Evolutionary conservation across 495 filamentous ascomycete species (phyloP), one percentile per base, ranked within the genome.

Genomic region (Neurospora sp.): DNA sequence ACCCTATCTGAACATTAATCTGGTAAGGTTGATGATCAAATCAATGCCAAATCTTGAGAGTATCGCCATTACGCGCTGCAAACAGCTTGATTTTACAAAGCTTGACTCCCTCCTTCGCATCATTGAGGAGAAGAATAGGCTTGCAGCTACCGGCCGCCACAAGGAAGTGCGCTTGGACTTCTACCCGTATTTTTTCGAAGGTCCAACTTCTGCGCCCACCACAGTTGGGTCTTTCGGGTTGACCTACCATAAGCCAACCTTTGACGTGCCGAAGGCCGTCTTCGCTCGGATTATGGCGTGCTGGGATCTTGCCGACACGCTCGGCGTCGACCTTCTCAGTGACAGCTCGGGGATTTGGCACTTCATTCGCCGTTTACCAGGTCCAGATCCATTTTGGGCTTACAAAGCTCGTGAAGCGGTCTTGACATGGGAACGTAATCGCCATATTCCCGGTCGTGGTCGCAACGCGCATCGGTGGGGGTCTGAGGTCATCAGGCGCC

Each of bases 311-410:
- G 77, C 78, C 2, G 15, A 62, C 4, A 19, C 45, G 5, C 69
- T 80, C 11, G 77, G 77, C 2, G 77, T 81, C 74, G 79, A 81
- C 19, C 38, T 80, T 39, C 7, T 79, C 7, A 73, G 77, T 73
- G 77, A 79, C 13, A 71, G 75, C 66, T 77, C 77, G 0, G 74
- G 76, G 0, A 74, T 80, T 59, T 81, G 74, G 72, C 48, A 69
- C 48, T 81, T 80, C 40, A 59, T 81, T 2, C 69, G 74, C 21
- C 74, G 72, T 13, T 69, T 81, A 2, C 79, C 79, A 0, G 79
- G 79, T 5, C 76, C 77, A 0, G 76, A 80, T 45, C 9, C n/a
- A 1, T 72, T 80, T 15, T 81, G 79, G 79, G 74, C 77, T 0
- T 13, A 75, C 39, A 80, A 81, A 54, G 76, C 73, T 2, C 76